These are phyloP conservation scores for Penicillium desertorum DNA, from an alignment of 495 filamentous ascomycete genomes.

Conservation along the genomic window DNA sequence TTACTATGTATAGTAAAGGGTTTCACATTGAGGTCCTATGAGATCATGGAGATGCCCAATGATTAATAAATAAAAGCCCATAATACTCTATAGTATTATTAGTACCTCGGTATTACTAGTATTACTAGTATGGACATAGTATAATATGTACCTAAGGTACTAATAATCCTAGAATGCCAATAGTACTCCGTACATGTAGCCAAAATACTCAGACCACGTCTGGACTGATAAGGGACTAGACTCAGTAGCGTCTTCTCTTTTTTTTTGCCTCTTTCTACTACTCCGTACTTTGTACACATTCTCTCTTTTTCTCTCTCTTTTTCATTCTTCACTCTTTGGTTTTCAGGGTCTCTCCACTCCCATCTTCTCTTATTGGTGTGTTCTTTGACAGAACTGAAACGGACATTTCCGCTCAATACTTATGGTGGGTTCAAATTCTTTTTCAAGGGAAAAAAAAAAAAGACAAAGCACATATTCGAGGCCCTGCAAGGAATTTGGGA, in stretches of 20 bases:
- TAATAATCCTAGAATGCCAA: neutral
- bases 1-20: constrained; percentile 28
- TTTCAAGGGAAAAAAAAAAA: too few relatives aligned
- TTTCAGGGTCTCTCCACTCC: constrained; percentile 5
- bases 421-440: neutral
- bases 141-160: too few relatives aligned
- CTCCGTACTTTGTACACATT: neutral
- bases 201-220: neutral
- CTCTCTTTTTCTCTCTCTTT: neutral
- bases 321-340: constrained; percentile 1
- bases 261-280: neutral
- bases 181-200: too few relatives aligned
- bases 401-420: neutral
- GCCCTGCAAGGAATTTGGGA: constrained; percentile 13
- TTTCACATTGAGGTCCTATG: constrained; percentile 23
- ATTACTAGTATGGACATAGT: too few relatives aligned
- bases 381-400: constrained; percentile 10
- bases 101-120: too few relatives aligned
- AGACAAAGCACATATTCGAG: neutral
- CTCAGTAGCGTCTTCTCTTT: constrained; percentile 8
- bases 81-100: too few relatives aligned
- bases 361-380: constrained; percentile 9
- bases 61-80: neutral
- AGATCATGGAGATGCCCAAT: neutral
- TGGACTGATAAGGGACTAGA: constrained; percentile 1